phyloP scores from a whole-genome alignment of 768 basidiomycete genomes.

The Tulasnella sp. region DNA sequence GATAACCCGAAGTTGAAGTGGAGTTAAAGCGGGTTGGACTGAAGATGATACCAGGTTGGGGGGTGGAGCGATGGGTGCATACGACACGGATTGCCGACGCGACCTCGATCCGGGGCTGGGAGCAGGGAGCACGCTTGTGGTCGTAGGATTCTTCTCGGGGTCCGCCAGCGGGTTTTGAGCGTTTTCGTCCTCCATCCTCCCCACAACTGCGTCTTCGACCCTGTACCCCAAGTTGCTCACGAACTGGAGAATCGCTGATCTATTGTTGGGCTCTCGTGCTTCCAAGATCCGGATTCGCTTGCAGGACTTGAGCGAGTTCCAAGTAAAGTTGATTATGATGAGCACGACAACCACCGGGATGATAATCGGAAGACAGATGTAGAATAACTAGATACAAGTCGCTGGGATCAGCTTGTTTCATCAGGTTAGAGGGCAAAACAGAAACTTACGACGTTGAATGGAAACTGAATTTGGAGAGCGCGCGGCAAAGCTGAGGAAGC shows the following conservation, averaged over 20 bases:
- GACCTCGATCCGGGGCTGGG: background rate
- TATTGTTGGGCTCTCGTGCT: slow-evolving; percentile 44
- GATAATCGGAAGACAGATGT: slow-evolving; percentile 63
- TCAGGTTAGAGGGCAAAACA: background rate
- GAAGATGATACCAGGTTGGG: background rate
- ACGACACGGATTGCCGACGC: background rate
- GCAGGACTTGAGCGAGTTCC: slow-evolving; percentile 50
- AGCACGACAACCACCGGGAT: slow-evolving; percentile 60
- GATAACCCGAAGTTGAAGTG: slow-evolving; percentile 60
- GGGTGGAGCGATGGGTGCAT: background rate
- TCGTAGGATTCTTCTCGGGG: slow-evolving; percentile 30
- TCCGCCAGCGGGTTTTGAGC: background rate
- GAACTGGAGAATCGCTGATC: slow-evolving; percentile 22
- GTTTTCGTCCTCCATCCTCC: slow-evolving; percentile 55
- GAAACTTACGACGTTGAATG: slow-evolving; percentile 67
- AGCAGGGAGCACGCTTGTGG: slow-evolving; percentile 32
- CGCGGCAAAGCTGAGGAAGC: slow-evolving; percentile 59
- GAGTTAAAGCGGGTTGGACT: slow-evolving; percentile 49
- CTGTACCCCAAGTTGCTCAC: slow-evolving; percentile 42
- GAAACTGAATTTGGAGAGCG: slow-evolving; percentile 61
- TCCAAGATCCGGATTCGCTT: slow-evolving; percentile 69
- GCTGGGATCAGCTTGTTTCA: background rate
- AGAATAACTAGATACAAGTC: slow-evolving; percentile 51
- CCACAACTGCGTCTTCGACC: slow-evolving; percentile 59
- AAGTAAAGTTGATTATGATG: slow-evolving; percentile 43